Evolutionary conservation across 1,139 yeast species (phyloP), one percentile per base, ranked within the genome.

Genomic region (Yamadazyma aaseri): DNA sequence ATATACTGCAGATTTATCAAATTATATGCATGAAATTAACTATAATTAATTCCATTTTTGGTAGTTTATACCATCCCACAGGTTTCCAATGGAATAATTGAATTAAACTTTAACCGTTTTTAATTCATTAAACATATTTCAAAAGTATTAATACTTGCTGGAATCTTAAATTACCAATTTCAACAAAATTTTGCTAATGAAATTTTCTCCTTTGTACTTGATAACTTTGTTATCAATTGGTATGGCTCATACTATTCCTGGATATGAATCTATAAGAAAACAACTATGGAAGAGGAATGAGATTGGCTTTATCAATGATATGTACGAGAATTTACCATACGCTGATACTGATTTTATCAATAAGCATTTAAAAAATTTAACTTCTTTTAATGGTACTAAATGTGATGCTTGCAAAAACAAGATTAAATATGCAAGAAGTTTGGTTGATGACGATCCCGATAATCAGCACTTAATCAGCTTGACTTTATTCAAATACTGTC

Each of bases 321-420:
- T 63, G 10, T 60, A 48, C 39, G 42, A 44, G 4, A 46, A 47
- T 20, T 57, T 65, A 36, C 35, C 52, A 8, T 49, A 40, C 13
- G 30, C 49, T 2, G 67, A 65, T 16, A 41, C 40, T n/a, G 68
- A 65, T 38, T 65, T 56, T 38, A 55, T 65, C 36, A 51, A 50
- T 32, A 38, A 37, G 12, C 62, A 63, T 37, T 50, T 63, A 17
- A 44, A 39, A 17, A 42, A 50, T 26, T 56, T 62, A 44, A 51
- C 57, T 15, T 41, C 38, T 17, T 55, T 45, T 46, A 61, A 58
- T 37, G 65, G 65, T 7, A 45, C 66, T 11, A 46, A 49, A 26
- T 66, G 73, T 43, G 60, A 57, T 34, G 42, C 51, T 24, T 66
- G 73, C 45, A 66, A 67, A 43, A 44, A 60, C 46, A 61, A 56